These are phyloP conservation scores for Capsicum chinense DNA, from an alignment of 257 asterid genomes.

Conservation along the genomic window DNA sequence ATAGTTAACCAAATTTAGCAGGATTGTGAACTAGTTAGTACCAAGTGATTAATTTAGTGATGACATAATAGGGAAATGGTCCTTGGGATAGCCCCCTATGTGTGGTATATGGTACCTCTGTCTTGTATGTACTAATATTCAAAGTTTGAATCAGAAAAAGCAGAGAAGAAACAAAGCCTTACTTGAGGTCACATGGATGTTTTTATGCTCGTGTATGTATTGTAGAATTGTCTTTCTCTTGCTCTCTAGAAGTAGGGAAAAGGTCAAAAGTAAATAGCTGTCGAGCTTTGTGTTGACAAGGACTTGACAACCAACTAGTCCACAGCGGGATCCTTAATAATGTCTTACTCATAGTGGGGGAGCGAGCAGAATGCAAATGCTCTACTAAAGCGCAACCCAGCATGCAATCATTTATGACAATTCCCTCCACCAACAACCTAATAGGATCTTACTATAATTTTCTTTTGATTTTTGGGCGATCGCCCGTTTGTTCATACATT, in stretches of 20 bases:
- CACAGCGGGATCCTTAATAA: background rate
- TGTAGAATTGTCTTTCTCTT: conserved; percentile 22
- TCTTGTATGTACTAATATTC: background rate
- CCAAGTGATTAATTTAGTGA: background rate
- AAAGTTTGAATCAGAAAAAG: background rate
- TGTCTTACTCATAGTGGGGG: background rate
- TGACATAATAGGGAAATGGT: background rate
- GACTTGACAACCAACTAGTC: conserved; percentile 26
- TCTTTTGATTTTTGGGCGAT: background rate
- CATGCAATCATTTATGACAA: background rate
- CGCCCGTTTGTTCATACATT: no score
- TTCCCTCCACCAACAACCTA: background rate
- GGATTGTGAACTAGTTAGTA: background rate
- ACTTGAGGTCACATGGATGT: background rate
- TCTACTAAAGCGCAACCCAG: conserved; percentile 9
- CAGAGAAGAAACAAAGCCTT: background rate
- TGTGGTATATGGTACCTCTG: background rate
- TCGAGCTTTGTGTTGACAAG: conserved; percentile 14
- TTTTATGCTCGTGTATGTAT: background rate
- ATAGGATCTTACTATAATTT: background rate
- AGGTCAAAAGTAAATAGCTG: background rate
- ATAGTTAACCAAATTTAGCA: background rate
- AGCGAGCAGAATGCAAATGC: background rate
- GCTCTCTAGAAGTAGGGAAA: background rate
- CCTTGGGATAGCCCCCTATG: background rate